phyloP scores from a whole-genome alignment of 495 filamentous ascomycete genomes.

The Sabuloglossum arenarium region DNA sequence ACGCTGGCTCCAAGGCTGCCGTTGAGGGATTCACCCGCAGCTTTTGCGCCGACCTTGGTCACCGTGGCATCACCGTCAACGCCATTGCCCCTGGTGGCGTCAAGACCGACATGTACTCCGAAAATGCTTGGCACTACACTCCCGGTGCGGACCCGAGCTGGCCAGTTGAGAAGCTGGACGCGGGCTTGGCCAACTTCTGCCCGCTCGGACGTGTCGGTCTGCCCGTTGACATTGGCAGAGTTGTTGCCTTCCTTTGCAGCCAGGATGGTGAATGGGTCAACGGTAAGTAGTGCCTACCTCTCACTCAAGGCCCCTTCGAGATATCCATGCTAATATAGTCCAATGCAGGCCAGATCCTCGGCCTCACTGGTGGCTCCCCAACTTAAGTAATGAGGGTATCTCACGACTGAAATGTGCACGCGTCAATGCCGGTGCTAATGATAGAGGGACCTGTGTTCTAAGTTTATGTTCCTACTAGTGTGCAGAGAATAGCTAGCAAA shows the following conservation, averaged over 20 bases:
- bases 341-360: background rate
- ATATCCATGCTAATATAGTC: background rate
- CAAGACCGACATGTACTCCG: constrained; percentile 60
- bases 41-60: constrained; percentile 54
- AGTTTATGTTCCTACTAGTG: no score
- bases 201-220: constrained; percentile 33
- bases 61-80: constrained; percentile 55
- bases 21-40: constrained; percentile 59
- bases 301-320: background rate
- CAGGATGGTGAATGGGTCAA: constrained; percentile 41
- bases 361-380: background rate
- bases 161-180: constrained; percentile 22
- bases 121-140: constrained; percentile 44
- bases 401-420: background rate
- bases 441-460: no score
- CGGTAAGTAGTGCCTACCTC: no score
- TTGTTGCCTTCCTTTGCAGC: constrained; percentile 32
- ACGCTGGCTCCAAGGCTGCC: constrained; percentile 57
- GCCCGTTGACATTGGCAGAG: constrained; percentile 36
- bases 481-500: no score
- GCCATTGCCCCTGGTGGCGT: constrained; percentile 56
- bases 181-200: constrained; percentile 18
- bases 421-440: no score
- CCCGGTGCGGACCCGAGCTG: constrained; percentile 24
- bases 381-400: background rate